These are phyloP conservation scores for Pleomassaria siparia DNA, from an alignment of 2,329 filamentous ascomycete species.

Conservation along the genomic window DNA sequence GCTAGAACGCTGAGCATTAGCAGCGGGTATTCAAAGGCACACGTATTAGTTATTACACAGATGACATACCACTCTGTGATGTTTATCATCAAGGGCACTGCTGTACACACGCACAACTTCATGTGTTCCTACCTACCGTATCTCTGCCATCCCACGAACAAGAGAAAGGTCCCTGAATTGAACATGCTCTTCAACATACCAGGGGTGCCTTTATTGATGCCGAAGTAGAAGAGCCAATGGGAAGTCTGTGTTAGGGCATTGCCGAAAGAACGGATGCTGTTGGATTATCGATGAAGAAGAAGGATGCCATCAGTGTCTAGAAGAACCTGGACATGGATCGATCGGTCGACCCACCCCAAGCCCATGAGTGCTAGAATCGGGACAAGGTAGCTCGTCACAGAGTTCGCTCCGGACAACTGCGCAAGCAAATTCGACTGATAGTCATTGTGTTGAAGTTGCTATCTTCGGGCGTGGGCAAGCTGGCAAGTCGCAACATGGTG, in stretches of 20 bases:
- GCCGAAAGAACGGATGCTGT: slow-evolving; percentile 49
- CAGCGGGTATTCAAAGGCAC: no score
- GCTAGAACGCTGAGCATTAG: no score
- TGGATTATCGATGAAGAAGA: slow-evolving; percentile 54
- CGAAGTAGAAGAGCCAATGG: slow-evolving; percentile 50
- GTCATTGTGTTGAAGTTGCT: neutral
- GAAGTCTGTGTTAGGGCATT: slow-evolving; percentile 44
- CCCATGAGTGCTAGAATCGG: slow-evolving; percentile 47
- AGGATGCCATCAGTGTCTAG: slow-evolving; percentile 45
- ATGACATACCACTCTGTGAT: no score
- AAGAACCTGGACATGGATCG: slow-evolving; percentile 47
- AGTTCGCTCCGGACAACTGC: slow-evolving; percentile 50
- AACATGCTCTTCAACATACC: slow-evolving; percentile 38
- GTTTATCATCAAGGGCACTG: no score
- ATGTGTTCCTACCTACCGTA: no score
- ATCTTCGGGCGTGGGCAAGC: neutral
- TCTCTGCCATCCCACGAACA: slow-evolving; percentile 48
- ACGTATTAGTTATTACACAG: no score
- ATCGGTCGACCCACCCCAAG: slow-evolving; percentile 25
- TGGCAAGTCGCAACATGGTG: neutral
- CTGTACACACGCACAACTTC: no score
- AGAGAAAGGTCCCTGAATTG: slow-evolving; percentile 49
- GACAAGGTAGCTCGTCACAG: slow-evolving; percentile 49
- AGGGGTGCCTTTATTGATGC: slow-evolving; percentile 39
- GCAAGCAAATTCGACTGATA: slow-evolving; percentile 24